A percentile compares a stretch with the other conserved stretches of the same genome.
These are phyloP conservation scores for Aegilops longissima DNA, from an alignment of 176 grass and related monocot genomes.

Conservation along the genomic window DNA sequence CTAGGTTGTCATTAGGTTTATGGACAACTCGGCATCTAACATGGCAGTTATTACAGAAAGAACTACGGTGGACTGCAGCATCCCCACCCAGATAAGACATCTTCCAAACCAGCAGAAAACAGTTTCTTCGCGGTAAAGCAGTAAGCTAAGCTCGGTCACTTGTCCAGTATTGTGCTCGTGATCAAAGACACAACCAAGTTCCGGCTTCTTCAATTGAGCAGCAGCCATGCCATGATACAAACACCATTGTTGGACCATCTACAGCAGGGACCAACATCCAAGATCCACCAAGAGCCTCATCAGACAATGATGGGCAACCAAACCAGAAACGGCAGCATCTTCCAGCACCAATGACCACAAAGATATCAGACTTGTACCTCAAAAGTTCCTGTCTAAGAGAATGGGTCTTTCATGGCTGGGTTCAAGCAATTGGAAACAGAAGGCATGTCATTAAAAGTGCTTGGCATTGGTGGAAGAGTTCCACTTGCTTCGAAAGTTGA, in stretches of 20 bases:
- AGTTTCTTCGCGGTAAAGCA: background rate
- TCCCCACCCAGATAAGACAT: background rate
- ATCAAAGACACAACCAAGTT: background rate
- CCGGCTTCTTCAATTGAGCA: background rate
- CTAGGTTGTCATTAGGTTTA: too few relatives aligned
- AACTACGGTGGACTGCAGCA: background rate
- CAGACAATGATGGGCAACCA: slow-evolving; percentile 6
- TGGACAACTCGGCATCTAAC: too few relatives aligned
- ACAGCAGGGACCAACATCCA: background rate
- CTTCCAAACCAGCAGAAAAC: background rate
- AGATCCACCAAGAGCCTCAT: background rate
- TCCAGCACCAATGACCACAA: background rate
- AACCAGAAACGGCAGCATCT: background rate
- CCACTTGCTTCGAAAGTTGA: background rate
- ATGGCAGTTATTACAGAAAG: background rate
- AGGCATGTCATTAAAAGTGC: slow-evolving; percentile 8
- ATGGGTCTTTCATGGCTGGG: slow-evolving; percentile 28
- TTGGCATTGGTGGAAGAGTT: background rate
- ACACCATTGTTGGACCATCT: background rate
- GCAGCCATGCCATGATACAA: background rate
- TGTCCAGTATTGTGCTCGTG: background rate
- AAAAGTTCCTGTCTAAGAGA: slow-evolving; percentile 5
- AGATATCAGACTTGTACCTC: background rate
- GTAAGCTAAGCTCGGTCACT: background rate
- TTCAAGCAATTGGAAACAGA: slow-evolving; percentile 4